phyloP scores from a whole-genome alignment of 148 eudicot genomes.

The Vaccinium macrocarpon region DNA sequence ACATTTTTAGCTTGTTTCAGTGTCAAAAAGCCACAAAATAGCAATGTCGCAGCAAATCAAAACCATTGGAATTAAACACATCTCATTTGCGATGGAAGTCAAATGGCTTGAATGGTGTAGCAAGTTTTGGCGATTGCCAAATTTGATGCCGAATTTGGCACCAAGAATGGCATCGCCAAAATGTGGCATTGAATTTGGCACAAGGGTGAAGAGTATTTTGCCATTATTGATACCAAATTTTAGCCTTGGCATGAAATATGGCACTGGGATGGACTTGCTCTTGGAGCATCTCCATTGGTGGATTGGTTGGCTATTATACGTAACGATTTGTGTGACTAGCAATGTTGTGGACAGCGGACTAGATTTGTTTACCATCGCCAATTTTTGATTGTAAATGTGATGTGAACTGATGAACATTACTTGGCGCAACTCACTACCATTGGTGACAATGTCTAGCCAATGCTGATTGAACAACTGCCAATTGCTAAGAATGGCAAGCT shows the following conservation, averaged over 20 bases:
- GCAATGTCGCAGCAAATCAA: background rate
- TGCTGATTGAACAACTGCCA: background rate
- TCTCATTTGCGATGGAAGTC: background rate
- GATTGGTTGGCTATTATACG: background rate
- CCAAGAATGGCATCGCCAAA: too few species aligned
- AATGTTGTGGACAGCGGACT: background rate
- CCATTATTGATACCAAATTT: background rate
- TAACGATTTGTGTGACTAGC: background rate
- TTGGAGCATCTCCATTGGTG: background rate
- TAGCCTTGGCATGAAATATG: background rate
- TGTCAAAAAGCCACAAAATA: background rate
- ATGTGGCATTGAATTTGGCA: background rate
- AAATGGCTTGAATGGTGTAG: background rate
- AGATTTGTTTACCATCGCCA: background rate
- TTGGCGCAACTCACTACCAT: background rate
- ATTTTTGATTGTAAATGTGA: background rate
- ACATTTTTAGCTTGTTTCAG: background rate
- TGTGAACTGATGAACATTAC: background rate
- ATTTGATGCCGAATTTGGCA: too few species aligned
- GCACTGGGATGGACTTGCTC: background rate
- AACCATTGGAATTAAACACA: background rate
- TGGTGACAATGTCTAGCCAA: background rate
- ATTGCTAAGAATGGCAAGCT: background rate
- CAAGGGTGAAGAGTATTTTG: background rate
- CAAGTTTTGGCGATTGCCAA: background rate